A percentile compares a stretch with the other conserved stretches of the same genome.
phyloP scores from a whole-genome alignment of 768 basidiomycete genomes.

The Dentipellis sp. region DNA sequence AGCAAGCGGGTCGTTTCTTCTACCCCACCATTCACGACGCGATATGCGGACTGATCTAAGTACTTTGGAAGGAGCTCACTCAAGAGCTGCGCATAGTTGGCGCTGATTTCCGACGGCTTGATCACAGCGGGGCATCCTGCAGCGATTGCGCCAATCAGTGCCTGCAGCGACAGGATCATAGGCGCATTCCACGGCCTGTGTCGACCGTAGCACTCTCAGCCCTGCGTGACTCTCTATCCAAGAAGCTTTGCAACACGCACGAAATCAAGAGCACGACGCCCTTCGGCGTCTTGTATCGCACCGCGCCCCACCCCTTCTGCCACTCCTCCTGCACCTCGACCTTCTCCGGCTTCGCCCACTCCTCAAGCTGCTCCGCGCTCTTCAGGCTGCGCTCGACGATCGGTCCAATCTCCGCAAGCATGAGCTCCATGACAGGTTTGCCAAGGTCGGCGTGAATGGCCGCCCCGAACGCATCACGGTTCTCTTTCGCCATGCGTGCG shows the following conservation, averaged over 20 bases:
- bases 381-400: conserved; percentile 6
- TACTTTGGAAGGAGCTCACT: conserved; percentile 68
- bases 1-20: conserved; percentile 28
- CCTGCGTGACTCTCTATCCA: too few species aligned
- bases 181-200: background rate
- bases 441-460: conserved; percentile 16
- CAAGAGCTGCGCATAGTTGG: conserved; percentile 45
- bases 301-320: conserved; percentile 12
- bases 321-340: background rate
- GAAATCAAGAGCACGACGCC: too few species aligned
- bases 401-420: conserved; percentile 12
- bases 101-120: conserved; percentile 70
- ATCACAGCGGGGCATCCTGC: conserved; percentile 66
- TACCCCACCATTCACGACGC: conserved; percentile 50
- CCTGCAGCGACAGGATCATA: conserved; percentile 5
- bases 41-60: conserved; percentile 55
- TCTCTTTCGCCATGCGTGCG: conserved; percentile 17
- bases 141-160: conserved; percentile 51
- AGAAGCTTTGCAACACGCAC: too few species aligned
- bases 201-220: too few species aligned
- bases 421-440: conserved; percentile 14
- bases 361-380: conserved; percentile 13
- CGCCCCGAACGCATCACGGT: conserved; percentile 10
- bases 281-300: too few species aligned
- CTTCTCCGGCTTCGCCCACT: conserved; percentile 14